Evolutionary conservation across 2,329 filamentous ascomycete species (phyloP), one percentile per base, ranked within the genome.

Genomic region (Ceratocystis papillata): DNA sequence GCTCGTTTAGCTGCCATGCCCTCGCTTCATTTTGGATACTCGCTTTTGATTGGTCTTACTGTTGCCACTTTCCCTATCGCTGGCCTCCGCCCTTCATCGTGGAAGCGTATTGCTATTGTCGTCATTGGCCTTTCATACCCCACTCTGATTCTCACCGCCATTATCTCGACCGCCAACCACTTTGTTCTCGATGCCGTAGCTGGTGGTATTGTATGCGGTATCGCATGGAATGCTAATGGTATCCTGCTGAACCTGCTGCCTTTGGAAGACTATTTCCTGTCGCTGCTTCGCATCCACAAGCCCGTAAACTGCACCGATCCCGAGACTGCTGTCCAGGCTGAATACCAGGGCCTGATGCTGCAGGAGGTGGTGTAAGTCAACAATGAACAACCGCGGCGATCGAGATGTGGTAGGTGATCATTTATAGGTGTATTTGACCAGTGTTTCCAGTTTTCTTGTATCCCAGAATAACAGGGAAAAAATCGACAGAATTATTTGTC

Each of bases 21-120:
- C 0, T 87, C 84, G 0, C 79, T 90, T 17, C 87, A 90, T 73
- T 90, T 90, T 71, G 87, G 87, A 2, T 90, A 90, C 76, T 87
- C 85, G 2, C 81, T 90, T 37, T 80, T 90, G 71, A 85, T 90
- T 71, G 87, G 87, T 6, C 75, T 89, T 12, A 89, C 87, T 3
- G 80, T 89, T 67, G 81, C 83, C 70, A 83, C 82, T 0, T 81
- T 89, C 60, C 87, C 87, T 1, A 76, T 89, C 0, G 75, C 80
- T 8, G 78, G 80, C 28, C 76, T 81, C 25, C 81, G 84, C 65
- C 73, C 77, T 20, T 77, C 77, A 7, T 78, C 78, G 1, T 80
- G 79, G 76, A 78, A 79, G 64, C 81, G 86, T 1, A 68, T 77
- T 5, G 70, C 72, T 17, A 75, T 79, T 53, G 72, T 76, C 28